phyloP scores from a whole-genome alignment of 208 protist species.

The Wallacemonas sp. region DNA sequence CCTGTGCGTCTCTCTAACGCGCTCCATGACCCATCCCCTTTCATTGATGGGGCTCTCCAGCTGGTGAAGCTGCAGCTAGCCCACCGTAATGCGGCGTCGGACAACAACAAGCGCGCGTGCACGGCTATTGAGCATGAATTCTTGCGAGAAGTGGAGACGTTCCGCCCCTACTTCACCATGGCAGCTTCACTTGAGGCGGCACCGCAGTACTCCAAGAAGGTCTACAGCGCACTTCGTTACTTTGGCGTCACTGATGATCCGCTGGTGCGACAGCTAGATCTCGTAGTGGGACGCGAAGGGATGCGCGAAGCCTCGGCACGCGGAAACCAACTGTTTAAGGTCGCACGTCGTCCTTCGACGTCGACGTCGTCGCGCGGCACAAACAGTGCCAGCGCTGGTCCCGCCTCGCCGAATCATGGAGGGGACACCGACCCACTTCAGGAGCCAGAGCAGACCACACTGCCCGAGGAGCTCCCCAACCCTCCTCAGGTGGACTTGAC shows the following conservation, averaged over 20 bases:
- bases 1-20: constrained; percentile 23
- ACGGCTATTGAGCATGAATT: constrained; percentile 80
- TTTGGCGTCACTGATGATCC: constrained; percentile 83
- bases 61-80: constrained; percentile 84
- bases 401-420: background rate
- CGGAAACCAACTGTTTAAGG: constrained; percentile 34
- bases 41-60: constrained; percentile 80
- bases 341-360: constrained; percentile 1
- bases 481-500: constrained; percentile 62
- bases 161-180: constrained; percentile 83
- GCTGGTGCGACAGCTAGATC: constrained; percentile 79
- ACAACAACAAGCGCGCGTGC: constrained; percentile 59
- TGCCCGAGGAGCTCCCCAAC: constrained; percentile 78
- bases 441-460: constrained; percentile 54
- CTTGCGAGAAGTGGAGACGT: constrained; percentile 71
- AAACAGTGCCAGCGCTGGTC: background rate
- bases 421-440: constrained; percentile 23
- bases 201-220: constrained; percentile 66
- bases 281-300: constrained; percentile 60
- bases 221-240: constrained; percentile 72
- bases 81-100: constrained; percentile 66
- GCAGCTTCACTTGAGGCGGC: constrained; percentile 66
- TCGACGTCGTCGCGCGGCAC: background rate
- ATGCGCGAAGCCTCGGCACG: constrained; percentile 41
- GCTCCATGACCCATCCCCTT: constrained; percentile 57